A percentile compares a stretch with the other conserved stretches of the same genome.
These are phyloP conservation scores for Litsea cubeba DNA, from an alignment of 164 flowering plant species.

Conservation along the genomic window DNA sequence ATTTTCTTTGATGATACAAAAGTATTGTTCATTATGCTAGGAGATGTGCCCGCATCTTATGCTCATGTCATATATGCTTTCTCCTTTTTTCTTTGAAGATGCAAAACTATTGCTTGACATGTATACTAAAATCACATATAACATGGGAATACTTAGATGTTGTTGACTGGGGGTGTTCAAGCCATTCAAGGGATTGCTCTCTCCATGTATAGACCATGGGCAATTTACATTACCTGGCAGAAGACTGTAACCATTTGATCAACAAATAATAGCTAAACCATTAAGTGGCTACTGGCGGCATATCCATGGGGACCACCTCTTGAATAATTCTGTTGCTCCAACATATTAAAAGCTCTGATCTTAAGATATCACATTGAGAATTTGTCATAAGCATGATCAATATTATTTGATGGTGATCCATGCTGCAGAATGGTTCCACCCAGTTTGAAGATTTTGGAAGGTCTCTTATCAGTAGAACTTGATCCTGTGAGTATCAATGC, in stretches of 20 bases:
- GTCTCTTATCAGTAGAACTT: constrained; percentile 52
- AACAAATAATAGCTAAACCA: background rate
- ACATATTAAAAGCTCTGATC: background rate
- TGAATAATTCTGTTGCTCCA: background rate
- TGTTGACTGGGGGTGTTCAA: background rate
- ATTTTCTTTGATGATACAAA: background rate
- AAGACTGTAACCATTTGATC: background rate
- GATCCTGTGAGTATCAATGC: constrained; percentile 35
- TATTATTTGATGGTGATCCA: background rate
- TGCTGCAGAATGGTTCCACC: constrained; percentile 67
- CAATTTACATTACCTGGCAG: background rate
- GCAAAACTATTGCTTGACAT: background rate
- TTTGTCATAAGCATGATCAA: background rate
- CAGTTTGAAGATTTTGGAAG: constrained; percentile 63
- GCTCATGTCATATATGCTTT: background rate
- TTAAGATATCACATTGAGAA: background rate
- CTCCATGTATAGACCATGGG: background rate
- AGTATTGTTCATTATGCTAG: background rate
- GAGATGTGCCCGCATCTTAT: background rate
- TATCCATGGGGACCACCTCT: background rate
- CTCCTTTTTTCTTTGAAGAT: background rate
- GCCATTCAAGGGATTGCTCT: background rate
- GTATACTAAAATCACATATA: background rate
- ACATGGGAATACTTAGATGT: background rate
- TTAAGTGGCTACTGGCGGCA: background rate